These are phyloP conservation scores for Diaporthe sp. DNA, from an alignment of 2,329 filamentous ascomycete genomes.

Conservation along the genomic window DNA sequence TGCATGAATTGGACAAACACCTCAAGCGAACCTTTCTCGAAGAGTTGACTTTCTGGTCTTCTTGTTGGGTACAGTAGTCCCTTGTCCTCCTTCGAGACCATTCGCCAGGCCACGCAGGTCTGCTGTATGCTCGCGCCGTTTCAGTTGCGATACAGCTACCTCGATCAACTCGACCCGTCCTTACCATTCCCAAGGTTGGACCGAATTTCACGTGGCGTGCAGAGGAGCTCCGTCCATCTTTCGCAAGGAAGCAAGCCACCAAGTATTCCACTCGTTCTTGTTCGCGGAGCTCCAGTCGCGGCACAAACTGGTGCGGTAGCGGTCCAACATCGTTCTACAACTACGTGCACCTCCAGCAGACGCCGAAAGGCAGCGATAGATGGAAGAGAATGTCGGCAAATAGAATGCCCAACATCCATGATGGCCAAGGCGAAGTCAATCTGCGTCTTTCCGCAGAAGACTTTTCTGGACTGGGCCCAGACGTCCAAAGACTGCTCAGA, in stretches of 20 bases:
- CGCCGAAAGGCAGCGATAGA: background rate
- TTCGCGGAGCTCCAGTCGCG: too few species aligned
- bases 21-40: background rate
- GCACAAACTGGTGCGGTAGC: background rate
- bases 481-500: background rate
- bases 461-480: background rate
- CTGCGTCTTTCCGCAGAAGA: slow-evolving; percentile 1
- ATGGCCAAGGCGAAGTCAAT: background rate
- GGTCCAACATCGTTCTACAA: background rate
- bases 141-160: background rate
- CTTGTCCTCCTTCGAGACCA: background rate
- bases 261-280: background rate
- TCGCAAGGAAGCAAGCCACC: background rate
- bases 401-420: background rate
- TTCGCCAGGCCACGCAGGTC: background rate
- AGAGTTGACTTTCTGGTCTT: background rate
- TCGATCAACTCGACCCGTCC: background rate
- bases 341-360: background rate
- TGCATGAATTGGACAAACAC: background rate
- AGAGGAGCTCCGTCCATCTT: too few species aligned
- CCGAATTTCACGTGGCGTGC: too few species aligned
- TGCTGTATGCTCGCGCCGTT: background rate
- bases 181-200: background rate
- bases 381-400: background rate
- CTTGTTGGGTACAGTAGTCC: background rate